A percentile compares a stretch with the other conserved stretches of the same genome.
phyloP scores from a whole-genome alignment of 345 rosid species.

The Arabidopsis arenosa region DNA sequence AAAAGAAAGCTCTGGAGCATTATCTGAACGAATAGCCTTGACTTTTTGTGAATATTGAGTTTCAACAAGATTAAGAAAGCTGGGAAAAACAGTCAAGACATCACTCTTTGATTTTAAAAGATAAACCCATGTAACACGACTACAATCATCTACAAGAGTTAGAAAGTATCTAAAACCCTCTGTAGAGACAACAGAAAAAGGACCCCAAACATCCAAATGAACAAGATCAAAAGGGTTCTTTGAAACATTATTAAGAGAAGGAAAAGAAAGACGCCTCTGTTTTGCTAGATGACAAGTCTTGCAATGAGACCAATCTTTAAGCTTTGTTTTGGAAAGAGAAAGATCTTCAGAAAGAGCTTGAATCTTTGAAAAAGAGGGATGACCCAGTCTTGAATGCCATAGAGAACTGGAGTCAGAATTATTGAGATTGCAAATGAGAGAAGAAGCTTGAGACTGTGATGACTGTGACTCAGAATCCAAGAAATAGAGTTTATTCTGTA shows the following conservation, averaged over 20 bases:
- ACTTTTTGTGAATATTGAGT: background rate
- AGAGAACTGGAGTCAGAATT: too few species aligned
- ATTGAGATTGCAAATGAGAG: too few species aligned
- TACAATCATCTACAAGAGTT: background rate
- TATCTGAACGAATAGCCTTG: background rate
- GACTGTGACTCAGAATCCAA: background rate
- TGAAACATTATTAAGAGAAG: too few species aligned
- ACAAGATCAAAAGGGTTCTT: background rate
- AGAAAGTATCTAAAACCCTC: background rate
- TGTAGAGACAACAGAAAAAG: background rate
- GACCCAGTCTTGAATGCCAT: too few species aligned
- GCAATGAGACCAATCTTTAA: too few species aligned
- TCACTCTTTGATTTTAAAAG: background rate
- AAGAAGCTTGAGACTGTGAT: too few species aligned
- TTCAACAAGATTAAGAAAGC: too few species aligned
- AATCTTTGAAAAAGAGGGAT: too few species aligned
- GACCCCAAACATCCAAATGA: constrained; percentile 2
- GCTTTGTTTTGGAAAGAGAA: too few species aligned
- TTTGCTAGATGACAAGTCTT: too few species aligned
- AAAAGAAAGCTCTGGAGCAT: background rate
- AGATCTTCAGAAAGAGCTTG: too few species aligned
- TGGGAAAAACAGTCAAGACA: fast-evolving
- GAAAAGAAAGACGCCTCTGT: too few species aligned
- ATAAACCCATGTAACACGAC: background rate
- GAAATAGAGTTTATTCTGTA: background rate